Base-by-base conservation (phyloP, 192 early-diverging fungal genomes). In the Backusella westeae region DNA sequence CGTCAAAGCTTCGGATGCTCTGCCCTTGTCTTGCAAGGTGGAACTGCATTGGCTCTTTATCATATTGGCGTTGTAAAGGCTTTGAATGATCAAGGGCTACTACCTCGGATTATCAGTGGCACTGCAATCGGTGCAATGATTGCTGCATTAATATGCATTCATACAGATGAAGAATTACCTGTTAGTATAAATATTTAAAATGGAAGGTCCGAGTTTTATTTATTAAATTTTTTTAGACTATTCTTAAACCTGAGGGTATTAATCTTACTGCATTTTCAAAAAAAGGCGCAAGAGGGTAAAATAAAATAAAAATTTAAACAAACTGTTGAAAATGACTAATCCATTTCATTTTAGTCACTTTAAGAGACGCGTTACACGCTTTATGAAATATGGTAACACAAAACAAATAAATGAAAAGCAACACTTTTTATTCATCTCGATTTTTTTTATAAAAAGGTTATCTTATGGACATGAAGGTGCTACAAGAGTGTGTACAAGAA, bases 61-160 rank as follows among this genome's bases (percentile, higher is more conserved):
- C 93, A 94, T 79, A 72, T 95, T n/a, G 93, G 93, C 29, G 93
- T 94, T 3, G 90, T 92, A 17, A 93, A 94, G 79, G 89, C 93
- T 1, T 83, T 95, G 17, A 83, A 86, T 72, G 88, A 92, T 52
- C 83, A 89, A 70, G 82, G 84, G 0, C 67, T 93, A 3, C 75
- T 95, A 46, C 93, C 93, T 12, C 82, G 92, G 17, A 91, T 95
- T 46, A 93, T 95, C 59, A 88, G 90, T 74, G 93, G 93, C n/a
- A 90, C 90, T 9, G 89, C 89, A 26, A 88, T 93, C 23, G 91
- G 93, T 29, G 91, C 92, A 3, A 73, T 95, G 29, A 89, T 94
- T 36, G 93, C 93, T 3, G 90, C 93, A 8, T 71, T 94, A 26
- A 89, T 95, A 32, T 94, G 93, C 73, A 89, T 92, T 75, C 89